phyloP scores from a whole-genome alignment of 176 grass and related monocot species.

The Zea luxurians region DNA sequence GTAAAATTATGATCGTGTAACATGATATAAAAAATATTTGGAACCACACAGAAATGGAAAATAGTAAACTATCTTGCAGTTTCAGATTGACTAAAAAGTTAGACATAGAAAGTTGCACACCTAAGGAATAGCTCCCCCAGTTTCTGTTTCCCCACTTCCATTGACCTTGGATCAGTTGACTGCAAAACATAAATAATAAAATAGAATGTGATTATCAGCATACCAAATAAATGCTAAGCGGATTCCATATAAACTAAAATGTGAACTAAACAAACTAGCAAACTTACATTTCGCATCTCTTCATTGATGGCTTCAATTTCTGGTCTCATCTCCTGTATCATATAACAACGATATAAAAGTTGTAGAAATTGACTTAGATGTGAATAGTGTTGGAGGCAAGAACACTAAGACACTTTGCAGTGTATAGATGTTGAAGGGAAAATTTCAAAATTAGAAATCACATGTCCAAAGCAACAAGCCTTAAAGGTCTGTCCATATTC shows the following conservation, averaged over 20 bases:
- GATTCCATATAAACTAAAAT: constrained; percentile 19
- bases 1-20: not conserved
- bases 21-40: not conserved
- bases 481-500: not conserved
- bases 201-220: not conserved
- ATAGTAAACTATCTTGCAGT: not conserved
- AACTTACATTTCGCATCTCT: constrained; percentile 60
- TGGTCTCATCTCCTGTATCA: constrained; percentile 58
- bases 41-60: not conserved
- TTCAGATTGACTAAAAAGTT: not conserved
- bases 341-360: constrained; percentile 17
- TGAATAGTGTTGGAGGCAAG: not conserved
- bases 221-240: not conserved
- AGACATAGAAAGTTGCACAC: constrained; percentile 44
- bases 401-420: not conserved
- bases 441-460: not conserved
- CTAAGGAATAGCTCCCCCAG: constrained; percentile 64
- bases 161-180: constrained; percentile 58
- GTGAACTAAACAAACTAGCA: constrained; percentile 7
- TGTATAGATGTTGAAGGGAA: not conserved
- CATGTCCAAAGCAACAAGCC: not conserved
- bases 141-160: constrained; percentile 46
- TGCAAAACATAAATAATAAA: constrained; percentile 32
- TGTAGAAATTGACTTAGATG: not conserved
- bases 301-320: constrained; percentile 69